Conservation (phyloP, 2,329 filamentous ascomycete genomes). For the Ceratocystis albifundus region DNA sequence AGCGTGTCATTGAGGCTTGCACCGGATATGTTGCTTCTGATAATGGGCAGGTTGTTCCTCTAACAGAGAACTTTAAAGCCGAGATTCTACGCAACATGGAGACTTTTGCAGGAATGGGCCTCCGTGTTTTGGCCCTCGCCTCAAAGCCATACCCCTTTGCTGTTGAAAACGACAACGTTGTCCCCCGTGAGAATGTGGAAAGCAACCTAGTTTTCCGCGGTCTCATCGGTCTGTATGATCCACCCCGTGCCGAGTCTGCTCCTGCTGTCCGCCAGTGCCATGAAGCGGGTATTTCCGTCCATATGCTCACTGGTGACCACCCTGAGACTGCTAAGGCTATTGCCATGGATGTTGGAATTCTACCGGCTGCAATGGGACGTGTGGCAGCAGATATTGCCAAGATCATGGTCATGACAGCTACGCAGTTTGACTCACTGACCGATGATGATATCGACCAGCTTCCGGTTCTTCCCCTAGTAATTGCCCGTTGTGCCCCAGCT, state of each 20-base stretch:
- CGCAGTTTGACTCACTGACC: slow-evolving; percentile 50
- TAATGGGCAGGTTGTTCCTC: slow-evolving; percentile 27
- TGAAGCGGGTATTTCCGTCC: slow-evolving; percentile 51
- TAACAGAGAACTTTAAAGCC: slow-evolving; percentile 43
- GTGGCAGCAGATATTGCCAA: slow-evolving; percentile 43
- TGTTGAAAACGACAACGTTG: slow-evolving; percentile 34
- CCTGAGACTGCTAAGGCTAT: slow-evolving; percentile 52
- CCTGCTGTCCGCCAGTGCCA: slow-evolving; percentile 48
- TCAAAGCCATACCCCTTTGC: slow-evolving; percentile 33
- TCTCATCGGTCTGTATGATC: slow-evolving; percentile 59
- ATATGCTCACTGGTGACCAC: slow-evolving; percentile 59
- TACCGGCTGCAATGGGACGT: slow-evolving; percentile 39
- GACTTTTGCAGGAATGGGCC: slow-evolving; percentile 47
- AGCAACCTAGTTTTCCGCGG: slow-evolving; percentile 52
- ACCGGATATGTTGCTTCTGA: slow-evolving; percentile 35
- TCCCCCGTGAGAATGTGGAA: slow-evolving; percentile 46
- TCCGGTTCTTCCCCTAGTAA: slow-evolving; percentile 54
- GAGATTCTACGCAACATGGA: slow-evolving; percentile 54
- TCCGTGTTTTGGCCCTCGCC: slow-evolving; percentile 57
- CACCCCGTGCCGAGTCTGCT: slow-evolving; percentile 55
- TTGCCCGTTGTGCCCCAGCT: slow-evolving; percentile 56
- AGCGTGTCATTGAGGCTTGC: slow-evolving; percentile 53
- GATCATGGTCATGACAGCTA: slow-evolving; percentile 52
- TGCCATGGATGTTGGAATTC: slow-evolving; percentile 50
- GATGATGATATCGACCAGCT: slow-evolving; percentile 54